Evolutionary conservation across 2,329 filamentous ascomycete species (phyloP), one percentile per base, ranked within the genome.

Genomic region (Madurella fahalii): DNA sequence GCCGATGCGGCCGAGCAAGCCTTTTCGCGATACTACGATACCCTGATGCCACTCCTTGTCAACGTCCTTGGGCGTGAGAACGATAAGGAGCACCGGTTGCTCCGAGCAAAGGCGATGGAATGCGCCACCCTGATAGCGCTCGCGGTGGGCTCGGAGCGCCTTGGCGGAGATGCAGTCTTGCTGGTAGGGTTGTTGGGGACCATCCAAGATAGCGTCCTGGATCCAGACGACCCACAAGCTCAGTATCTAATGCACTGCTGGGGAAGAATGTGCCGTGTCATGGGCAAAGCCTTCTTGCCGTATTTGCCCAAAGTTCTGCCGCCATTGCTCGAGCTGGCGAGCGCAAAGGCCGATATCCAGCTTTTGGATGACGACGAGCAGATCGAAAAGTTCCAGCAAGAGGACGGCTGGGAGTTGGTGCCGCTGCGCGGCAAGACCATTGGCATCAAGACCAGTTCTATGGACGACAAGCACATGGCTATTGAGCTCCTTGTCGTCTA

Each of bases 391-490:
- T 85, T 96, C 58, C 90, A 96, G 70, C 89, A 94, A 66, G 93
- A 97, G 66, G 93, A 96, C 54, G 93, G 93, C 42, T 99, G 94
- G 94, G 94, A 99, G 71, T 80, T 99, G 62, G 91, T 99, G 15
- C 94, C 94, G 9, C 81, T 99, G 53, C 96, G 96, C 74, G 94
- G 94, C 62, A 97, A 97, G 77, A 90, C 96, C 72, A 96, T 99
- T 67, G 94, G 94, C 61, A 99, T 99, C 75, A 91, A 92, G 75
- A 99, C 94, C 8, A 96, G 90, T 70, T 90, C 89, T 9, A 86
- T 99, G 71, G 94, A 99, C 65, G 94, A 99, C 74, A 99, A 99
- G 78, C 92, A 97, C 72, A 96, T 96, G 82, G 94, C 94, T n/a
- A 97, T 99, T 61, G 94, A 99, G 73, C 84, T 99, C 50, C 87